Percentiles rank a stretch among this genome's conserved stretches.
phyloP scores from a whole-genome alignment of 345 rosid species.

The Turritis glabra region DNA sequence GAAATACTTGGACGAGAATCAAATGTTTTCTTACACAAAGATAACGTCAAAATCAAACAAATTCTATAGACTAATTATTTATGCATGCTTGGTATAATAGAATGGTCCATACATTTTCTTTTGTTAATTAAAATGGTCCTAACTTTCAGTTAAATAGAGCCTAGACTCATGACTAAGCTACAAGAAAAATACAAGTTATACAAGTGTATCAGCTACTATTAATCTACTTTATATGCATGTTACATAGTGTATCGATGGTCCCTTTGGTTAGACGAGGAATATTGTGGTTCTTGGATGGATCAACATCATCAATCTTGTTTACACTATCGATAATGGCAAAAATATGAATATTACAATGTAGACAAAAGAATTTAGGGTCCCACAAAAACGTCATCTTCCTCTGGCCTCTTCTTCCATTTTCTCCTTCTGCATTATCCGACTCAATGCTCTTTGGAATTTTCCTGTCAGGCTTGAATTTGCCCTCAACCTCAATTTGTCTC shows the following conservation, averaged over 20 bases:
- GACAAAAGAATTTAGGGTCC: constrained; percentile 30
- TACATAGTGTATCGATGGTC: constrained; percentile 30
- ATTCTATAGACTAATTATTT: constrained; percentile 15
- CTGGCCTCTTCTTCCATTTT: constrained; percentile 18
- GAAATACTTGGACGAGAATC: neutral
- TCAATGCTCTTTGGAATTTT: constrained; percentile 35
- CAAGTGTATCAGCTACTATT: constrained; percentile 31
- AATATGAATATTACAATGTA: constrained; percentile 17
- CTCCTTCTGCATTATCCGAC: constrained; percentile 22
- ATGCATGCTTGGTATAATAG: constrained; percentile 36
- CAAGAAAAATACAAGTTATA: constrained; percentile 30
- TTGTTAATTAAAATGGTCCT: constrained; percentile 33
- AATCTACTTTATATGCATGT: constrained; percentile 28
- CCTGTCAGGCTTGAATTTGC: constrained; percentile 34
- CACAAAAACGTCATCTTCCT: constrained; percentile 28
- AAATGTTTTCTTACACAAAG: neutral
- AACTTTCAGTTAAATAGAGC: constrained; percentile 34
- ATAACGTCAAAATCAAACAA: constrained; percentile 4
- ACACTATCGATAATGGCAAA: constrained; percentile 23
- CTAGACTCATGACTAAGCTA: constrained; percentile 35
- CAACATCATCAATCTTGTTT: constrained; percentile 23
- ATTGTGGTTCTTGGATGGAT: constrained; percentile 24
- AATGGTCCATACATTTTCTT: constrained; percentile 32
- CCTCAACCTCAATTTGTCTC: constrained; percentile 24
- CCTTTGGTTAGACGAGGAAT: constrained; percentile 39